Base-by-base conservation (phyloP, 2,329 filamentous ascomycete species). In the Penicillium vulpinum region DNA sequence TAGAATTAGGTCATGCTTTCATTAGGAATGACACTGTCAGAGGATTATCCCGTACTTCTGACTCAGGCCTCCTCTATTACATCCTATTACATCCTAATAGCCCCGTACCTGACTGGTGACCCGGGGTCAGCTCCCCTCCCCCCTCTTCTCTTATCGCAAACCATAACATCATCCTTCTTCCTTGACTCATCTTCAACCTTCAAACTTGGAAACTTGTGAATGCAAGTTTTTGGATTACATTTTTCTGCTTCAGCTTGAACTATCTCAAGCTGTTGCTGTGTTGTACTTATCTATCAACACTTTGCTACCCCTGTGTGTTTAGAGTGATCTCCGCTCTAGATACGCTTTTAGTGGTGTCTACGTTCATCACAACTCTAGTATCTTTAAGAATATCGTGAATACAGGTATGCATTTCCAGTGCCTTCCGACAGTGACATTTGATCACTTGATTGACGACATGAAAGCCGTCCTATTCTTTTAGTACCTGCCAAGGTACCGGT, bases 271-370 rank as follows among this genome's bases (percentile, higher is more conserved):
- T 61, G 45, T 64, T 64, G 61, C 63, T 63, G 45, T 65, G 53
- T 61, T 61, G 48, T 45, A 56, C 54, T 61, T 62, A 65, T 64
- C 65, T 64, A 62, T 65, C 59, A 59, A 62, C 66, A 60, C 66
- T 64, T 67, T n/a, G n/a, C n/a, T n/a, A n/a, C n/a, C 64, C 65
- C 60, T 61, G 68, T 65, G 64, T 67, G 63, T 70, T 65, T 56
- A 62, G 59, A 58, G 63, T 59, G 54, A 57, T 56, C 55, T 63
- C 62, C 65, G 61, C 63, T 68, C 62, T 57, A 62, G 67, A 65
- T 70, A 67, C 63, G 61, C 55, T 51, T 51, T 21, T 16, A 24
- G 52, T 54, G 51, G 51, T 54, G 28, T 5, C 40, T 46, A 3
- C 45, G 15, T 21, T 50, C 39, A 18, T 45, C 39, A 44, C n/a